Conservation (phyloP, 2,329 filamentous ascomycete species). For the Talaromyces islandicus region DNA sequence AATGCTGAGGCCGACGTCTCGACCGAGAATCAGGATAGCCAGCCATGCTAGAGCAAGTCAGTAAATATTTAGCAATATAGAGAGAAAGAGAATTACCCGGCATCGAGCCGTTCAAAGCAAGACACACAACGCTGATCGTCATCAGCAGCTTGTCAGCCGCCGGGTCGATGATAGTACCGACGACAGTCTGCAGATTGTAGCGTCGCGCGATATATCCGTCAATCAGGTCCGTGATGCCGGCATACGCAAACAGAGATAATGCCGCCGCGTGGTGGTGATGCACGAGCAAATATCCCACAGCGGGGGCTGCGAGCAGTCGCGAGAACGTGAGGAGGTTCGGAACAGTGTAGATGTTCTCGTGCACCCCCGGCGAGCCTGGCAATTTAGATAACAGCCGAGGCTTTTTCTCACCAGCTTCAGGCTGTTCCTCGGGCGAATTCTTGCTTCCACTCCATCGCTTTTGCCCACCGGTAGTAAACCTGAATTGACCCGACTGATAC, state of each 20-base stretch:
- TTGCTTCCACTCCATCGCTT: constrained; percentile 2
- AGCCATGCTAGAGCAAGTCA: constrained; percentile 60
- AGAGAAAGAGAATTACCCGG: constrained; percentile 53
- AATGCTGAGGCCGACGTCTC: constrained; percentile 75
- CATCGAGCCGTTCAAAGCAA: constrained; percentile 75
- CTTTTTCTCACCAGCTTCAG: constrained; percentile 12
- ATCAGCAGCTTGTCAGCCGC: constrained; percentile 97
- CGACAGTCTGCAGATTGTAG: constrained; percentile 86
- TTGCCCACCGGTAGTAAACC: background rate
- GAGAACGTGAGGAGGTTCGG: constrained; percentile 89
- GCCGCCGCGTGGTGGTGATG: constrained; percentile 75
- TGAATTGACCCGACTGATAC: background rate
- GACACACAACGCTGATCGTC: constrained; percentile 81
- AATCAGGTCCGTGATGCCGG: constrained; percentile 82
- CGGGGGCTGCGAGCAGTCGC: constrained; percentile 73
- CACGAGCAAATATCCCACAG: constrained; percentile 82
- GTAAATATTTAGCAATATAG: background rate
- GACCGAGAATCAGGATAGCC: constrained; percentile 80
- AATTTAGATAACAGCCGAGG: constrained; percentile 27
- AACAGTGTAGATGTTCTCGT: constrained; percentile 95
- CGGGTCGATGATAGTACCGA: constrained; percentile 89
- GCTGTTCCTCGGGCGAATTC: background rate
- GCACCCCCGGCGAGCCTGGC: constrained; percentile 27
- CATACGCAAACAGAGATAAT: constrained; percentile 82
- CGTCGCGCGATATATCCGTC: constrained; percentile 89